These are phyloP conservation scores for Maudiozyma serrabonitensis DNA, from an alignment of 805 yeast species.

Conservation along the genomic window DNA sequence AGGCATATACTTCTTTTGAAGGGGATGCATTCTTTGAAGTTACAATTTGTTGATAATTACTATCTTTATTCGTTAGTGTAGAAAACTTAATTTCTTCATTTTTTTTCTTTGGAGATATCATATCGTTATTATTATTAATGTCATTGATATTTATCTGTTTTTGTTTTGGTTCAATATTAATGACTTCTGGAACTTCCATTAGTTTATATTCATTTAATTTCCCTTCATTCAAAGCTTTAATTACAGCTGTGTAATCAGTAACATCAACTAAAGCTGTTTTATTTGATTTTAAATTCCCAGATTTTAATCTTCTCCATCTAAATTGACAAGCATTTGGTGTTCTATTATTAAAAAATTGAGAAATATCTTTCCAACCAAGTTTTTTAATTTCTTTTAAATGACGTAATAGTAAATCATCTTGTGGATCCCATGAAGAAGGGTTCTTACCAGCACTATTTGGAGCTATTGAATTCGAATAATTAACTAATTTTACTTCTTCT, in stretches of 20 bases:
- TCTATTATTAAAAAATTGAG: constrained; percentile 64
- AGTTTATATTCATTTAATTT: background rate
- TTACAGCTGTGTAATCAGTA: constrained; percentile 2
- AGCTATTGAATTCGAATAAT: background rate
- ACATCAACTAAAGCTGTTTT: constrained; percentile 18
- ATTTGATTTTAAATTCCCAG: constrained; percentile 33
- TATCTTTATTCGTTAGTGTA: background rate
- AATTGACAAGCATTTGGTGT: constrained; percentile 88
- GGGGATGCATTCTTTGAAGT: background rate
- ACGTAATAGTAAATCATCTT: constrained; percentile 61
- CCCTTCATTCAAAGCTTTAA: constrained; percentile 3
- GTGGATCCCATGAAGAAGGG: constrained; percentile 71
- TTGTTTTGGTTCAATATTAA: background rate
- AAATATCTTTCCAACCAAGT: constrained; percentile 84
- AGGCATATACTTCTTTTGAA: background rate
- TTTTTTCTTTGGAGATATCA: background rate
- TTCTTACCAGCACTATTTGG: constrained; percentile 12
- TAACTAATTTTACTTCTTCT: no score
- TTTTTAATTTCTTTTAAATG: constrained; percentile 74
- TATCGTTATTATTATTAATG: background rate
- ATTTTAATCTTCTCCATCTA: constrained; percentile 69
- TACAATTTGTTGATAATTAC: background rate
- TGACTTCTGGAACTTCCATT: background rate
- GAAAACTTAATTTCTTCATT: background rate
- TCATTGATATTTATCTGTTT: background rate